Percentiles rank a stretch among this genome's conserved stretches.
Evolutionary conservation across 2,329 filamentous ascomycete genomes (phyloP).

Genomic region (Raffaelea albimanens): DNA sequence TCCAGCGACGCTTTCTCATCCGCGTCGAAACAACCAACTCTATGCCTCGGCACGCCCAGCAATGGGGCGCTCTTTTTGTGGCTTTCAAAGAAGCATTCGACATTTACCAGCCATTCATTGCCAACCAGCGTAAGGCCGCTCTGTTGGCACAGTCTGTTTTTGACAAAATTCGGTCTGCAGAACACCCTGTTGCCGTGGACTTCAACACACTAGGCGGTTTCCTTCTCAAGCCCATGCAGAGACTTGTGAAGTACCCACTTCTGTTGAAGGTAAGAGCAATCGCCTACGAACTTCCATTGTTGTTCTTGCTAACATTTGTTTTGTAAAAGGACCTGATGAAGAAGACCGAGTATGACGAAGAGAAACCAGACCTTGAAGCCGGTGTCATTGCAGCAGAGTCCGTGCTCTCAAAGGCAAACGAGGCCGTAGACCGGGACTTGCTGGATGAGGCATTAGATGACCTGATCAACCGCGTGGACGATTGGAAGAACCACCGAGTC

Average conservation of each 20-base stretch:
- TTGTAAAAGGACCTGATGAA: constrained; percentile 63
- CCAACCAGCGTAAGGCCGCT: constrained; percentile 88
- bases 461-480: constrained; percentile 73
- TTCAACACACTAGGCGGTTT: constrained; percentile 86
- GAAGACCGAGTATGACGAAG: constrained; percentile 65
- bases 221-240: constrained; percentile 91
- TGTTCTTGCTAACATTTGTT: not conserved
- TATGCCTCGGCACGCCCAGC: constrained; percentile 63
- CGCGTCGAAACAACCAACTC: constrained; percentile 93
- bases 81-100: constrained; percentile 78
- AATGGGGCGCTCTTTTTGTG: constrained; percentile 91
- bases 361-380: constrained; percentile 60
- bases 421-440: constrained; percentile 81
- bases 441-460: constrained; percentile 77
- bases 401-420: constrained; percentile 77
- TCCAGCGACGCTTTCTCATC: constrained; percentile 90
- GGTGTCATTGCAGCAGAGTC: constrained; percentile 77
- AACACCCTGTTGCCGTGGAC: constrained; percentile 72
- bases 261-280: constrained; percentile 60
- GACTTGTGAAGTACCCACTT: constrained; percentile 87
- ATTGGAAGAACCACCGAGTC: constrained; percentile 91
- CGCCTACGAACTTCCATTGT: too few relatives aligned
- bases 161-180: constrained; percentile 71
- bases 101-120: constrained; percentile 94
- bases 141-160: constrained; percentile 76